Evolutionary conservation across 805 yeast genomes (phyloP).

Genomic region (Barnettozyma populi): DNA sequence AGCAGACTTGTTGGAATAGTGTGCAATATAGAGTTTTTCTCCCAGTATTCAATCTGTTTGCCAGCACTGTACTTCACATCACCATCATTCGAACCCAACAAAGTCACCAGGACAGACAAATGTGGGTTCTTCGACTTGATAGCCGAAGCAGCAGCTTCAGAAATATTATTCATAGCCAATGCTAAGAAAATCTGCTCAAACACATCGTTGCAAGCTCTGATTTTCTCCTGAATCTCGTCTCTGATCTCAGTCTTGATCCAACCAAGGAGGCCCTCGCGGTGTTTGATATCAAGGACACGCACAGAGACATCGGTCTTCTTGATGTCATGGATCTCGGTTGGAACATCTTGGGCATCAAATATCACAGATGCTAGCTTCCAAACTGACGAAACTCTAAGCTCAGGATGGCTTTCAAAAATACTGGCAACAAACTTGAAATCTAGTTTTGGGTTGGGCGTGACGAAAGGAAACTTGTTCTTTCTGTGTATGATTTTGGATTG

Average conservation of each 20-base stretch:
- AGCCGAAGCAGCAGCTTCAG: conserved; percentile 59
- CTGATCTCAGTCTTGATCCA: conserved; percentile 57
- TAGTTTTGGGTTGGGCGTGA: conserved; percentile 26
- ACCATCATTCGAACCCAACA: conserved; percentile 66
- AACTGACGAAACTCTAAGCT: conserved; percentile 27
- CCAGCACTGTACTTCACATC: conserved; percentile 50
- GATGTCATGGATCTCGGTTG: conserved; percentile 15
- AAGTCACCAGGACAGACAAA: conserved; percentile 61
- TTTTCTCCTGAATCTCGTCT: conserved; percentile 28
- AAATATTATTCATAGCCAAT: conserved; percentile 50
- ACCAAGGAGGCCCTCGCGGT: conserved; percentile 41
- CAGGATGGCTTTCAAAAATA: conserved; percentile 12
- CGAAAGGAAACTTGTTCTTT: conserved; percentile 33
- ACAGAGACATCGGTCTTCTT: conserved; percentile 19
- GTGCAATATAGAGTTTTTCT: conserved; percentile 31
- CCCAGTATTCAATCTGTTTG: conserved; percentile 66
- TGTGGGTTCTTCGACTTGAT: conserved; percentile 59
- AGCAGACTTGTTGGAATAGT: conserved; percentile 49
- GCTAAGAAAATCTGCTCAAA: conserved; percentile 47
- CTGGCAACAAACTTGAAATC: conserved; percentile 29
- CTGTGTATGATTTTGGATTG: conserved; percentile 24
- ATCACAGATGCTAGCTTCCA: conserved; percentile 61
- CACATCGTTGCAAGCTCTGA: conserved; percentile 26
- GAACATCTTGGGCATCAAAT: conserved; percentile 39
- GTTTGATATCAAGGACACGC: conserved; percentile 28